Evolutionary conservation across 768 basidiomycete species (phyloP).

Genomic region (Russula lepida): DNA sequence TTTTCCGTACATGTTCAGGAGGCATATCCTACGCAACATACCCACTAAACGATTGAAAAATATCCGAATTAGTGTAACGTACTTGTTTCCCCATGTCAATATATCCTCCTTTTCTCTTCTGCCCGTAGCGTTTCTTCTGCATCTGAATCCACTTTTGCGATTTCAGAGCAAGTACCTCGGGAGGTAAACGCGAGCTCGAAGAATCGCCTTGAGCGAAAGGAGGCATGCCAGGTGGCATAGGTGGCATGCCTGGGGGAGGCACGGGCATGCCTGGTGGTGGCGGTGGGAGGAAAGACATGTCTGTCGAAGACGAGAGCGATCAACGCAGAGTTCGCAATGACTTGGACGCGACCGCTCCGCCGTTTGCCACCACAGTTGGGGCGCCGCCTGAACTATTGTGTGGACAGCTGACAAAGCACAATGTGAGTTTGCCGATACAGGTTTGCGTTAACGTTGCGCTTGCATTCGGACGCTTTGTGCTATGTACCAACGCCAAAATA

Average conservation of each 20-base stretch:
- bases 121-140: slow-evolving; percentile 88
- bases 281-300: slow-evolving; percentile 25
- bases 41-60: slow-evolving; percentile 21
- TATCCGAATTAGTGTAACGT: slow-evolving; percentile 23
- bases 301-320: neutral
- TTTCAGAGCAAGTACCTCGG: slow-evolving; percentile 79
- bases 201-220: slow-evolving; percentile 25
- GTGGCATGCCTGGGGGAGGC: slow-evolving; percentile 25
- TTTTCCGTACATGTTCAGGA: slow-evolving; percentile 97
- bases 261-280: slow-evolving; percentile 32
- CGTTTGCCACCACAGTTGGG: slow-evolving; percentile 9
- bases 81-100: slow-evolving; percentile 94
- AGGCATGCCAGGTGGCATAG: slow-evolving; percentile 28
- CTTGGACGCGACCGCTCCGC: slow-evolving; percentile 8
- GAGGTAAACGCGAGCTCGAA: slow-evolving; percentile 39
- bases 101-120: slow-evolving; percentile 81
- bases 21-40: slow-evolving; percentile 64
- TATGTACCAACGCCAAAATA: too few species aligned
- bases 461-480: too few species aligned
- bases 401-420: too few species aligned
- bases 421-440: too few species aligned
- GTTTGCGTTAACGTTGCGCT: too few species aligned
- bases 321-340: neutral
- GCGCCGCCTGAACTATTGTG: slow-evolving; percentile 8
- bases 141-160: slow-evolving; percentile 94